These are phyloP conservation scores for Chlamydomonas reinhardtii DNA, from an alignment of 163 green algal species.

Conservation along the genomic window DNA sequence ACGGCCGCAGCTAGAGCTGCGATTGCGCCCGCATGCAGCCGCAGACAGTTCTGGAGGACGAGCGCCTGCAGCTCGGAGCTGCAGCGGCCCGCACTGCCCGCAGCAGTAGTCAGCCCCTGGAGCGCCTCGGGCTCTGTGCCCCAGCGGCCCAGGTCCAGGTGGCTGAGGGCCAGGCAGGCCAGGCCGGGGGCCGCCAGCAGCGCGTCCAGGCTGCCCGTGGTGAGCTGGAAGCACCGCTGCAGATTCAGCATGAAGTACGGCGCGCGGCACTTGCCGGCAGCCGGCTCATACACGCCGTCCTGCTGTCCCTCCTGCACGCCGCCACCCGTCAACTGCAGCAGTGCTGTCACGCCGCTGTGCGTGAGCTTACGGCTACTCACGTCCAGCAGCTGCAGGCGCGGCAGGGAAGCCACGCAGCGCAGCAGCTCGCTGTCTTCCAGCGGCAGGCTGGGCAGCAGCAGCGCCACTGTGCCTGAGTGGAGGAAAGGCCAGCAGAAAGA, in stretches of 20 bases:
- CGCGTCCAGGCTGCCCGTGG: conserved; percentile 45
- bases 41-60: conserved; percentile 63
- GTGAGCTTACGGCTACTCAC: conserved; percentile 55
- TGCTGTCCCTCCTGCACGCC: no score
- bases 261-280: not conserved
- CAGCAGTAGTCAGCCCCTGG: conserved; percentile 1
- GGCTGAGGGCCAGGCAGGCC: conserved; percentile 56
- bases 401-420: conserved; percentile 6
- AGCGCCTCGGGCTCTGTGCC: conserved; percentile 4
- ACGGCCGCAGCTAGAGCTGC: conserved; percentile 8
- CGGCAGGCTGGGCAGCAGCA: conserved; percentile 30
- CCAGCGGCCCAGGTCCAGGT: conserved; percentile 61
- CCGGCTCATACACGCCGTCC: no score
- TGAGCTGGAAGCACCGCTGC: conserved; percentile 75
- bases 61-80: conserved; percentile 7
- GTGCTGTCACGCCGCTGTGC: not conserved
- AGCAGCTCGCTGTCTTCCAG: conserved; percentile 53
- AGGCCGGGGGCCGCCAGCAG: conserved; percentile 47
- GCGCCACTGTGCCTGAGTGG: not conserved
- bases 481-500: not conserved
- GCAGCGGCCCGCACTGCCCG: not conserved
- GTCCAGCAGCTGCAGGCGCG: conserved; percentile 46
- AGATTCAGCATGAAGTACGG: conserved; percentile 58
- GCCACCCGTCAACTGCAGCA: no score
- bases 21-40: conserved; percentile 37